Percentiles rank a stretch among this genome's conserved stretches.
These are phyloP conservation scores for Glebionis coronaria DNA, from an alignment of 129 eudicot species.

Conservation along the genomic window DNA sequence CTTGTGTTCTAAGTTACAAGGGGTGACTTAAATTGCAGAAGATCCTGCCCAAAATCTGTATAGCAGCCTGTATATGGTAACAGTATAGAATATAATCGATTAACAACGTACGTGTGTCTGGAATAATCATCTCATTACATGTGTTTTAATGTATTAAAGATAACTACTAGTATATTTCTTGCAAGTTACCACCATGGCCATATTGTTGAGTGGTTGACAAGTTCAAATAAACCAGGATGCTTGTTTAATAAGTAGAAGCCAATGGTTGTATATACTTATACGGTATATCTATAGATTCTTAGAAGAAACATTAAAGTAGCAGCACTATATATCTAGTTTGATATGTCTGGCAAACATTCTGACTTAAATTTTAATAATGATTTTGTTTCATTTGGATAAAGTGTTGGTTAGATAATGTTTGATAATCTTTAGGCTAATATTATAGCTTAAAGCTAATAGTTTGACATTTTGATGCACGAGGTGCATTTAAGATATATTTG, in stretches of 20 bases:
- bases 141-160: too few relatives aligned
- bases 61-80: conserved; percentile 12
- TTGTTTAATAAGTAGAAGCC: conserved; percentile 17
- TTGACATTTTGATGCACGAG: not conserved
- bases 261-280: conserved; percentile 22
- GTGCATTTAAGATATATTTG: too few relatives aligned
- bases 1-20: too few relatives aligned
- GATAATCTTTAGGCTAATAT: too few relatives aligned
- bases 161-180: conserved; percentile 21
- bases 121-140: too few relatives aligned
- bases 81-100: not conserved
- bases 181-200: conserved; percentile 15
- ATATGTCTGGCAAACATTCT: too few relatives aligned
- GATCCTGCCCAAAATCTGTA: not conserved
- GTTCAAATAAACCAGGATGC: conserved; percentile 8
- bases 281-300: conserved; percentile 11
- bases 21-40: not conserved
- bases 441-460: not conserved
- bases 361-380: too few relatives aligned
- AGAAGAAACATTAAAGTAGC: not conserved
- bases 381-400: too few relatives aligned
- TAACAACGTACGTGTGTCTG: too few relatives aligned
- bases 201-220: conserved; percentile 20
- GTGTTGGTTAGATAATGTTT: too few relatives aligned
- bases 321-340: too few relatives aligned